phyloP scores from a whole-genome alignment of 1,139 yeast genomes.

The Dujonia santamariae region DNA sequence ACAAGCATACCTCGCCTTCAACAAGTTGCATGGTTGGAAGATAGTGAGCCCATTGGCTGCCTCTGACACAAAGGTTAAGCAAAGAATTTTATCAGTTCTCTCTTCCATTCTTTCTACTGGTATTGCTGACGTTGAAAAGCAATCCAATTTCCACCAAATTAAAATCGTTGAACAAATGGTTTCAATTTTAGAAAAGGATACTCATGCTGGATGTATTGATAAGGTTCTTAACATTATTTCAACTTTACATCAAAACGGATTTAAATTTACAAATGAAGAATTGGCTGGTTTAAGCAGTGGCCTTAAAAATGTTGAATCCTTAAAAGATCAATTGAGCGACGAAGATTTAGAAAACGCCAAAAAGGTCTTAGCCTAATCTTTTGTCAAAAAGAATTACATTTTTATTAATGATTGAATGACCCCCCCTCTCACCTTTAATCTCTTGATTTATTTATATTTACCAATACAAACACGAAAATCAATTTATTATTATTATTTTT shows the following conservation, averaged over 20 bases:
- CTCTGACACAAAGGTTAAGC: constrained; percentile 34
- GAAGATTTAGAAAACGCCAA: constrained; percentile 53
- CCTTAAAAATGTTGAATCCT: constrained; percentile 38
- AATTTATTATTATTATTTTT: too few species aligned
- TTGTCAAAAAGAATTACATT: too few species aligned
- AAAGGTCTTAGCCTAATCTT: constrained; percentile 27
- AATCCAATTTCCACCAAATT: constrained; percentile 37
- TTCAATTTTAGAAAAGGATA: constrained; percentile 33
- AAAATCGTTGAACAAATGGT: constrained; percentile 37
- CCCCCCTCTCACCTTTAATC: too few species aligned
- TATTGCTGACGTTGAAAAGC: not conserved
- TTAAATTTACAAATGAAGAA: constrained; percentile 49
- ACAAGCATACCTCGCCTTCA: constrained; percentile 55
- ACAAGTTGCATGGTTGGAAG: constrained; percentile 62
- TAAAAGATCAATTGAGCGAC: constrained; percentile 46
- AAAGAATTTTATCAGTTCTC: constrained; percentile 56
- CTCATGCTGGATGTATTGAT: constrained; percentile 55
- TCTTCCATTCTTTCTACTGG: constrained; percentile 53
- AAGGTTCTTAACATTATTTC: constrained; percentile 55
- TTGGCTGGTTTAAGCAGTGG: constrained; percentile 35
- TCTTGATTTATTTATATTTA: constrained; percentile 12
- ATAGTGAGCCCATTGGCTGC: constrained; percentile 15
- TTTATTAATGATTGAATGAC: too few species aligned
- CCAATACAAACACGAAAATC: not conserved
- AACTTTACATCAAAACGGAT: constrained; percentile 44